A percentile compares a stretch with the other conserved stretches of the same genome.
Conservation (phyloP, 148 eudicot species). For the Chenopodium formosanum region DNA sequence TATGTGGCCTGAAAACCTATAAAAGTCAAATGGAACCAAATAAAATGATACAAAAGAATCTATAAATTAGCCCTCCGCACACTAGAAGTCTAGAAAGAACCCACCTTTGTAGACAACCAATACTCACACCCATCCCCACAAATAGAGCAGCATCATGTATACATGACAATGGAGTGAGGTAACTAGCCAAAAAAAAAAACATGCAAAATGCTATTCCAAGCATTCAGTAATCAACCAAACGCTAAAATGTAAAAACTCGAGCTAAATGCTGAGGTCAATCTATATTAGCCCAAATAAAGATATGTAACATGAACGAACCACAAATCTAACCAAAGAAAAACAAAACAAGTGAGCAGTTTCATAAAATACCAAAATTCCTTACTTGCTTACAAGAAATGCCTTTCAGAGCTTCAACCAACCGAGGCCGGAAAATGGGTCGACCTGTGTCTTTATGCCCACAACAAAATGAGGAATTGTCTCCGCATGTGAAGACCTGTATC, state of each 20-base stretch:
- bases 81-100: too few species aligned
- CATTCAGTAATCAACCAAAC: not conserved
- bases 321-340: not conserved
- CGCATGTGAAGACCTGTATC: constrained; percentile 87
- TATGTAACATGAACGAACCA: not conserved
- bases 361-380: constrained; percentile 11
- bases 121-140: too few species aligned
- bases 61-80: too few species aligned
- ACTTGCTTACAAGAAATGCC: constrained; percentile 89
- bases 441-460: constrained; percentile 82
- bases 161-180: too few species aligned
- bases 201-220: not conserved
- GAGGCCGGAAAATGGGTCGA: constrained; percentile 89
- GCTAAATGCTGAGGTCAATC: not conserved
- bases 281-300: not conserved
- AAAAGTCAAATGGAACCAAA: too few species aligned
- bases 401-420: constrained; percentile 74
- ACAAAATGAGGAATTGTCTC: constrained; percentile 90
- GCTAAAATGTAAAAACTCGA: not conserved
- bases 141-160: too few species aligned
- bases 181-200: too few species aligned
- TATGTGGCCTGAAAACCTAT: too few species aligned
- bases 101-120: too few species aligned
- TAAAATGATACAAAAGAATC: too few species aligned
- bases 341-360: not conserved